Base-by-base conservation (phyloP, 2,329 filamentous ascomycete species). In the Diplodia sapinea region DNA sequence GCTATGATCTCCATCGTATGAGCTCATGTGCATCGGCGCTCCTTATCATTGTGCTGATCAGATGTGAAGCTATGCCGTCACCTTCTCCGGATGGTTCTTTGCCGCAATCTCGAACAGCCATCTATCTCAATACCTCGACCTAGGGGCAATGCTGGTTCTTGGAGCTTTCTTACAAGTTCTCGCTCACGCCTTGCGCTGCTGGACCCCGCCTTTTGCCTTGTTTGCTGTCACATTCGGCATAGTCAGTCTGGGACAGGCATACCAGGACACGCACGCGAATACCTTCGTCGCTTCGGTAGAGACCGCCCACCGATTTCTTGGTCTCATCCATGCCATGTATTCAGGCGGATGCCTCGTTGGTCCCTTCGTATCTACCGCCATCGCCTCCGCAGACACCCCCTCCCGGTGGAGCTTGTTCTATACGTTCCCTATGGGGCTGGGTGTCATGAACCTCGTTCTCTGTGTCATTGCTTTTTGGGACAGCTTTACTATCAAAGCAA, bases 281-380 rank as follows among this genome's bases (percentile, higher is more conserved):
- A 86, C 86, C 0, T 90, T 87, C 68, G 87, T 89, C 0, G 81
- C 84, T 0, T 79, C 82, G 0, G 74, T 84, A 0, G 81, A 81
- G 11, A 79, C 79, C 17, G 84, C 86, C 0, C 86, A 90, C 72
- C 79, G 86, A 4, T 89, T 86, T 84, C 79, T 90, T 0, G 85
- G 86, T 0, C 85, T 89, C 65, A 88, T 90, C 17, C 88, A 90
- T 69, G 88, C 87, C 9, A 87, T 86, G 81, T 90, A 88, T 71
- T 81, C 79, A 62, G 74, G 84, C 0, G 87, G 88, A 0, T 85
- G 84, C 56, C 79, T 89, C 2, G 80, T 87, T 4, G 84, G 82
- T 0, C 87, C 87, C 0, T 86, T 90, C 56, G 81, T 75, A 1
- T 74, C 73, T 9, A 74, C 73, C 1, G 65, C 69, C 3, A 70